Evolutionary conservation across 768 basidiomycete species (phyloP), one percentile per base, ranked within the genome.

Genomic region (Tylopilus sp.): DNA sequence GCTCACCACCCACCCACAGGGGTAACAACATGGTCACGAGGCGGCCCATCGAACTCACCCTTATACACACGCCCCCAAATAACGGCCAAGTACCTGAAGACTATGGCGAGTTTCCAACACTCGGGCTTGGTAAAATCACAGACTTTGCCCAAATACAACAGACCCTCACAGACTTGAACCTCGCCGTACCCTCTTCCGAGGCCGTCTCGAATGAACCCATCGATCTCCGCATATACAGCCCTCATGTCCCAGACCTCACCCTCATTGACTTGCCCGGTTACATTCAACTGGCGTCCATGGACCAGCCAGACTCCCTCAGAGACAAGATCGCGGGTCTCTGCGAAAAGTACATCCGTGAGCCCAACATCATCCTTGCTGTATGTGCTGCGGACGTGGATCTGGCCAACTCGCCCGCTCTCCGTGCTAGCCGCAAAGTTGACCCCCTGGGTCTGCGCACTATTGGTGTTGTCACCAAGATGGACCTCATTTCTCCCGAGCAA

Each of bases 11-110:
- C 42, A 40, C 20, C 4, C 30, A 17, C 63, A 98, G 95, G 73
- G 97, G 97, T 49, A 88, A 93, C 69, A 98, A 98, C 70, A 99
- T 99, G 97, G 97, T 98, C 30, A 99, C 97, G 2, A 88, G 97
- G 1, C 86, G 97, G 48, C 97, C 97, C 2, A 98, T 99, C 61
- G 97, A 99, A 66, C 82, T 99, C 52, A 99, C 97, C 3, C 85
- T 99, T 43, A 86, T 98, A 51, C 92, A 99, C 64, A 95, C 89
- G 0, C 92, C 92, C 20, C 66, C 79, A 17, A 73, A 69, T 10
- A 73, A 81, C 30, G 79, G 82, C 3, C 72, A 79, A 48, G 69
- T 75, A 6, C 74, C 80, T 20, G 78, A 73, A 36, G 95, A 97
- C 67, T 98, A 94, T 57, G 94, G 95, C 56, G 91, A 95, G 66